Evolutionary conservation across 2,329 filamentous ascomycete species (phyloP), one percentile per base, ranked within the genome.

Genomic region (Penicillium sp.): DNA sequence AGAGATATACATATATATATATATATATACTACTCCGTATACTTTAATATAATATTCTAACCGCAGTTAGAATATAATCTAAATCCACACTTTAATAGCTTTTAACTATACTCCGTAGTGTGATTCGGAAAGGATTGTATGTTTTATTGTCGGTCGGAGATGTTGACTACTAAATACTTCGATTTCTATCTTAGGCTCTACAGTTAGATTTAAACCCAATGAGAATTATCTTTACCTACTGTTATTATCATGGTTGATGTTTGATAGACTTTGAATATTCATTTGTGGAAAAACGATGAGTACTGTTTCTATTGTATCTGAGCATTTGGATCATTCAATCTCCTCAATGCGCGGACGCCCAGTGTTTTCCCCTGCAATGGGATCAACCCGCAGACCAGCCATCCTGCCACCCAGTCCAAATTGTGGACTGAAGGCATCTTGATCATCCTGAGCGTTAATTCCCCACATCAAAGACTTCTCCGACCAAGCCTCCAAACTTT

Each of bases 401-500:
- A 78, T 70, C 6, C 62, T 67, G 63, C 76, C 72, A 8, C 73
- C 72, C 23, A 79, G 54, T 45, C 71, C 72, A 45, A 77, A 58
- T 42, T 63, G 61, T 2, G 69, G 66, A 50, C 68, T 64, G 10
- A 43, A 47, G 19, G 29, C 21, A 19, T 55, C 48, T 12, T 57
- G 57, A 40, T 38, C 61, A 27, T 56, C 62, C 10, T 65, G 67
- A 6, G 62, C 59, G 9, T 70, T 69, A 53, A 77, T 73, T 0
- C 73, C 75, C 71, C 72, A 75, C 49, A 78, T 54, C 46, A 79
- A 56, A 12, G 72, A 72, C 62, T 77, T 78, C 62, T 78, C 74
- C 54, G 75, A 55, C 77, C 76, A 78, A 12, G 73, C 72, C 62
- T 78, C 75, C 35, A 78, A 57, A 50, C 71, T 78, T 64, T 78